Evolutionary conservation across 352 stramenopile species (phyloP).

Genomic region (Phytophthora citrophthora): DNA sequence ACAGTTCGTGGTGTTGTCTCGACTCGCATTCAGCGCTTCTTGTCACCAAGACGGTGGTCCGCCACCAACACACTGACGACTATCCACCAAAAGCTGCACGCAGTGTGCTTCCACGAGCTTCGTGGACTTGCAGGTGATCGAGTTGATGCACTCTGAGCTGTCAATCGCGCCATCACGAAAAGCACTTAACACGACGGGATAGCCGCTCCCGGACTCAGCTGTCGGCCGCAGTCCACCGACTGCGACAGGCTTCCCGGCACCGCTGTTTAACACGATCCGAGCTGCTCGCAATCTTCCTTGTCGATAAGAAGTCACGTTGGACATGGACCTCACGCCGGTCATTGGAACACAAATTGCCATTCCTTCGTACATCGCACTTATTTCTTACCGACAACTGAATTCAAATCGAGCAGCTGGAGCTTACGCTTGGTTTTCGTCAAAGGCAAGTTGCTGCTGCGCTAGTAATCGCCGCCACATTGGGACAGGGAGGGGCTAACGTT

Average conservation of each 20-base stretch:
- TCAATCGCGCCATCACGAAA: constrained; percentile 6
- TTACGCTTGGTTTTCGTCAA: too few relatives aligned
- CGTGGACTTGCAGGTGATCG: constrained; percentile 1
- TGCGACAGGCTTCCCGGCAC: constrained; percentile 17
- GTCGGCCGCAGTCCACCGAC: constrained; percentile 6
- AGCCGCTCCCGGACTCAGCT: constrained; percentile 10
- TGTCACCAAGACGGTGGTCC: constrained; percentile 16
- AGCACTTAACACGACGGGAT: constrained; percentile 20
- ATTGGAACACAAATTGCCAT: neutral
- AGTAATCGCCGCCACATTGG: neutral
- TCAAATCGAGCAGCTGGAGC: constrained; percentile 14
- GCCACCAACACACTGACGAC: constrained; percentile 5
- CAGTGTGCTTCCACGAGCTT: constrained; percentile 10
- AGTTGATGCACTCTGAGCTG: constrained; percentile 4
- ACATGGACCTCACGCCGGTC: neutral
- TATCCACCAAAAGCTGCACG: constrained; percentile 3
- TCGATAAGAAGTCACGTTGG: neutral
- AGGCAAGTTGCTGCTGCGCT: neutral
- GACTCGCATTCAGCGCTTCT: constrained; percentile 13
- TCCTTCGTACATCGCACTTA: neutral
- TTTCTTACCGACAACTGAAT: constrained; percentile 6
- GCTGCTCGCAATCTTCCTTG: neutral
- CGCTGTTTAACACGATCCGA: constrained; percentile 9
- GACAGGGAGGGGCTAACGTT: neutral
- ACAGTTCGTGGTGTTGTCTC: constrained; percentile 15